Evolutionary conservation across 2,329 filamentous ascomycete genomes (phyloP), one percentile per base, ranked within the genome.

Genomic region (Trichoderma brevicompactum): DNA sequence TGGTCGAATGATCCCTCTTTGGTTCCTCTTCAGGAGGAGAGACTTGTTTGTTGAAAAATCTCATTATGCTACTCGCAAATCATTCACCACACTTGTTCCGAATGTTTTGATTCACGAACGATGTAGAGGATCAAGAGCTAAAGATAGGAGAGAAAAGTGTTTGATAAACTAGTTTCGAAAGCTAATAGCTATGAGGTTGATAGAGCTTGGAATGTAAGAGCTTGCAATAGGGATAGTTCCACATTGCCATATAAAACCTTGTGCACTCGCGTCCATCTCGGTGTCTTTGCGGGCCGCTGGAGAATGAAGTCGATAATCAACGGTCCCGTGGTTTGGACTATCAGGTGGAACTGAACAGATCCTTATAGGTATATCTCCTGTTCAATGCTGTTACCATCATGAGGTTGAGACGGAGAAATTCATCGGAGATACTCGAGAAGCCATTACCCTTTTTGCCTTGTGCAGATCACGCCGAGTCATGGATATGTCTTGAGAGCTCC

Each of bases 221-320:
- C 17, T 38, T 32, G 38, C 49, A 63, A 53, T 46, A 36, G 49
- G 49, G 49, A 63, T 36, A 63, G 59, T 63, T 40, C 59, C 59
- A 54, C 48, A 46, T 43, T 6, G 40, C 40, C 40, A 53, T 54
- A 53, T 50, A 53, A 63, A 53, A 63, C 38, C 59, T 53, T 52
- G 59, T 36, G 59, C 48, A 10, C 28, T 63, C 59, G 59, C 59
- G 59, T 63, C 48, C 59, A 63, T 63, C 59, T 63, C 59, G 59
- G 59, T 54, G 59, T 43, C 59, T 63, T 63, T 63, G 59, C 59
- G 59, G 59, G 59, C 59, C 59, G 13, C 38, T 61, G 48, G 59
- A 63, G 59, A 53, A 63, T 7, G 28, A 23, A n/a, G 4, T n/a
- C n/a, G 28, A 61, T 34, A 52, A 15, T 38, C 28, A 44, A 17